phyloP scores from a whole-genome alignment of 208 protist genomes.

The Borovskyia barvae region DNA sequence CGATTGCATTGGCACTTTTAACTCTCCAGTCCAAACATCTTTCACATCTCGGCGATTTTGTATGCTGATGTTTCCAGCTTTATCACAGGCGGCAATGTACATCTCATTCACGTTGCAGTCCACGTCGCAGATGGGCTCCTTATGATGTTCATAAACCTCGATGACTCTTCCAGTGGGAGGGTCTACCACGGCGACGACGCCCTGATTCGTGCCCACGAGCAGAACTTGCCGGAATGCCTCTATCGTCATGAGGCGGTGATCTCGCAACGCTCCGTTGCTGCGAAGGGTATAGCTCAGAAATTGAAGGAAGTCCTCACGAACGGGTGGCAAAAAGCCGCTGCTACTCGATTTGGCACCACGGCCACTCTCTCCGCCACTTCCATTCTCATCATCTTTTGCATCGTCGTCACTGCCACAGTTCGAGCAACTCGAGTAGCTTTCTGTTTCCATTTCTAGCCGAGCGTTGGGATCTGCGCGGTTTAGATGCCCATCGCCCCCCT shows the following conservation, averaged over 20 bases:
- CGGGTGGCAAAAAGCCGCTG: constrained; percentile 2
- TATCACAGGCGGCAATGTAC: constrained; percentile 58
- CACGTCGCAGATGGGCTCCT: constrained; percentile 67
- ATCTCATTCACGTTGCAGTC: constrained; percentile 39
- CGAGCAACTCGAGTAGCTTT: constrained; percentile 16
- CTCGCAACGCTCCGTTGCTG: constrained; percentile 22
- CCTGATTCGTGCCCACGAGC: constrained; percentile 73
- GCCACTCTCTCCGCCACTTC: constrained; percentile 8
- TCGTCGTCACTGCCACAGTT: constrained; percentile 32
- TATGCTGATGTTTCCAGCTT: constrained; percentile 44
- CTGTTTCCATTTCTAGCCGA: no score
- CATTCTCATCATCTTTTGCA: constrained; percentile 23
- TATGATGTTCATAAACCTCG: constrained; percentile 23
- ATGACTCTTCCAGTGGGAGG: constrained; percentile 17
- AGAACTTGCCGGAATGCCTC: constrained; percentile 40
- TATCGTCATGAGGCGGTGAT: constrained; percentile 64
- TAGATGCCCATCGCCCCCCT: background rate
- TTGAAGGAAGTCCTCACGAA: constrained; percentile 48
- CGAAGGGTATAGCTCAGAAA: constrained; percentile 41
- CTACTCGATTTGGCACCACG: constrained; percentile 17
- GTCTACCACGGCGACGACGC: constrained; percentile 50
- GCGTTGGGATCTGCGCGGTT: no score
- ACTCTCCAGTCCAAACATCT: constrained; percentile 43
- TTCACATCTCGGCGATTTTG: constrained; percentile 30
- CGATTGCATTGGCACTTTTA: constrained; percentile 42